Percentiles rank a stretch among this genome's conserved stretches.
Conservation (phyloP, 192 early-diverging fungal genomes). For the Backusella circina region DNA sequence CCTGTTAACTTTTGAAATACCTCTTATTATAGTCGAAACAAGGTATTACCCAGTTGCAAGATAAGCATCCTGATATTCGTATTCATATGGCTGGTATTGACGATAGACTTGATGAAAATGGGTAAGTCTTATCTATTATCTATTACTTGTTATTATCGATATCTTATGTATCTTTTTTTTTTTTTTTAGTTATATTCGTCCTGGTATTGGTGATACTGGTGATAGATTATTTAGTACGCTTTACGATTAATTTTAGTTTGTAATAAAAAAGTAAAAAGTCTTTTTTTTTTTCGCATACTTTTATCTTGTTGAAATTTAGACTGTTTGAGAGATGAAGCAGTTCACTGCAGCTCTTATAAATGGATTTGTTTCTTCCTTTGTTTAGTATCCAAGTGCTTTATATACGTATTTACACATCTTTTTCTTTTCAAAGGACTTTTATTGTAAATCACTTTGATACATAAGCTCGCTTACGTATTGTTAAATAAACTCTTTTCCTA, state of each 20-base stretch:
- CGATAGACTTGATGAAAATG: conserved; percentile 49
- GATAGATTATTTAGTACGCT: conserved; percentile 49
- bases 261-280: neutral
- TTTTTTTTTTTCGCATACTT: neutral
- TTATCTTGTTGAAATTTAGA: neutral
- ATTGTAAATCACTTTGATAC: too few species aligned
- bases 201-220: conserved; percentile 62
- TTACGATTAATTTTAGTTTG: neutral
- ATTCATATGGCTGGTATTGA: conserved; percentile 58
- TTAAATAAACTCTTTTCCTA: too few species aligned
- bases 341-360: neutral
- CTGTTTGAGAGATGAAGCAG: neutral
- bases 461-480: too few species aligned
- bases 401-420: too few species aligned
- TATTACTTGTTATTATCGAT: neutral
- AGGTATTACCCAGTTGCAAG: conserved; percentile 30
- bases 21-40: conserved; percentile 23
- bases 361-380: neutral
- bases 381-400: too few species aligned
- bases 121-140: conserved; percentile 35
- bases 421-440: too few species aligned
- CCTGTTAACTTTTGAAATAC: neutral
- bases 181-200: conserved; percentile 29
- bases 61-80: conserved; percentile 50
- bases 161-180: conserved; percentile 1